A percentile compares a stretch with the other conserved stretches of the same genome.
These are phyloP conservation scores for Vitis rupestris DNA, from an alignment of 164 flowering plant species.

Conservation along the genomic window DNA sequence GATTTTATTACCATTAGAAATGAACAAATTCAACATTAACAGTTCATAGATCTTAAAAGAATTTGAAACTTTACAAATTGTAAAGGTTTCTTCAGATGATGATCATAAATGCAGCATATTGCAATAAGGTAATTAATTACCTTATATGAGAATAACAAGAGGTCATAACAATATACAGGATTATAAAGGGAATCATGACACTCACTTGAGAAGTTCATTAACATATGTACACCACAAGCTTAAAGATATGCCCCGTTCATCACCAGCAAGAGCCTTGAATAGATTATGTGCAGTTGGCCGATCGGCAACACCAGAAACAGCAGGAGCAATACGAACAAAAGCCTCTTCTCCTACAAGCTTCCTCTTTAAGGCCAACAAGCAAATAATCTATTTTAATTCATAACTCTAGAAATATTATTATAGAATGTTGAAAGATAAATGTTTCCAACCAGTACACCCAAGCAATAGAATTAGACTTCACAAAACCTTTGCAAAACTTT, in stretches of 20 bases:
- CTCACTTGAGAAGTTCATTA: constrained; percentile 78
- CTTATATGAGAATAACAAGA: background rate
- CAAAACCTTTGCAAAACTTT: no score
- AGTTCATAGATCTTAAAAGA: no score
- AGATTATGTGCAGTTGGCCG: constrained; percentile 78
- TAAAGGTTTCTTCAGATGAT: background rate
- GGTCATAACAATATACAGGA: background rate
- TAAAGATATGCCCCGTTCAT: constrained; percentile 65
- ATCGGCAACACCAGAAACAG: constrained; percentile 92
- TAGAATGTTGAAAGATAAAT: background rate
- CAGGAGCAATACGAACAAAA: constrained; percentile 89
- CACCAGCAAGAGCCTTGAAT: constrained; percentile 85
- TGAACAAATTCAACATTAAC: background rate
- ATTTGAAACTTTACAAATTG: no score
- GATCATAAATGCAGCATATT: background rate
- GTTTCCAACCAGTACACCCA: background rate
- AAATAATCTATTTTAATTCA: constrained; percentile 12
- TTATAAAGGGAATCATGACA: background rate
- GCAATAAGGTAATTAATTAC: background rate
- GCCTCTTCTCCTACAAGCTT: constrained; percentile 76
- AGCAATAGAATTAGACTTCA: background rate
- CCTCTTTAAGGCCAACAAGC: constrained; percentile 36
- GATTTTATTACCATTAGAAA: background rate
- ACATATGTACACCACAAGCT: constrained; percentile 65
- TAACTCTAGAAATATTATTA: background rate